Evolutionary conservation across 2,329 filamentous ascomycete genomes (phyloP).

Genomic region (Pseudocercospora musae): DNA sequence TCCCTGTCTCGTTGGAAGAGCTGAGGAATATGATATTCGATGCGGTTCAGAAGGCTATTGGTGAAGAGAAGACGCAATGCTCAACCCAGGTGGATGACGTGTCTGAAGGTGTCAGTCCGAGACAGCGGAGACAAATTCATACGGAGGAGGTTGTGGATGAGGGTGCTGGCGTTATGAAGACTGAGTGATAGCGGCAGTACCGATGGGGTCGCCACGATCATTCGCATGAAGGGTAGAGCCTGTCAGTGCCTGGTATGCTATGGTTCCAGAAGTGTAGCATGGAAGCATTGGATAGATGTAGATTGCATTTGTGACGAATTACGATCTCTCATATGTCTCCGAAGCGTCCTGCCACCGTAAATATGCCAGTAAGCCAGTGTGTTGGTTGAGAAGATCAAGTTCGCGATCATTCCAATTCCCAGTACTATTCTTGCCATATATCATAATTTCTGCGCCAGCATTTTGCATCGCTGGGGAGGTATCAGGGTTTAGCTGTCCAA

Average conservation of each 20-base stretch:
- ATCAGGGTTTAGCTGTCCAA: too few species aligned
- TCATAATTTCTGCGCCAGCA: not conserved
- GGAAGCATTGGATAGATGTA: not conserved
- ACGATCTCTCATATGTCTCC: not conserved
- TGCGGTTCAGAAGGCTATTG: conserved; percentile 18
- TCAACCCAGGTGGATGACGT: not conserved
- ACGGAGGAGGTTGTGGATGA: not conserved
- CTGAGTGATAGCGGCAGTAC: too few species aligned
- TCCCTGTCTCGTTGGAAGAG: conserved; percentile 23
- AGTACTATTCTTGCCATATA: not conserved
- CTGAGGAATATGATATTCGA: conserved; percentile 23
- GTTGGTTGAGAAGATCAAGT: too few species aligned
- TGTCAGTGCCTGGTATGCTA: too few species aligned
- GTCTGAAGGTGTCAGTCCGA: not conserved
- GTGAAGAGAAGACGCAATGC: not conserved
- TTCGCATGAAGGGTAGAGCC: too few species aligned
- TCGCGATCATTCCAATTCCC: not conserved
- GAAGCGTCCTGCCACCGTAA: too few species aligned
- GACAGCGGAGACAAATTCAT: not conserved
- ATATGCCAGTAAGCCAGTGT: too few species aligned
- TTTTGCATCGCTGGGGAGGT: not conserved
- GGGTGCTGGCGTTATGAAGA: not conserved
- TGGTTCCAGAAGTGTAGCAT: not conserved
- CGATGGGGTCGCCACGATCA: too few species aligned
- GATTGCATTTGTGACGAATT: not conserved